phyloP scores from a whole-genome alignment of 805 yeast species.

The Priceomyces melissophilus region DNA sequence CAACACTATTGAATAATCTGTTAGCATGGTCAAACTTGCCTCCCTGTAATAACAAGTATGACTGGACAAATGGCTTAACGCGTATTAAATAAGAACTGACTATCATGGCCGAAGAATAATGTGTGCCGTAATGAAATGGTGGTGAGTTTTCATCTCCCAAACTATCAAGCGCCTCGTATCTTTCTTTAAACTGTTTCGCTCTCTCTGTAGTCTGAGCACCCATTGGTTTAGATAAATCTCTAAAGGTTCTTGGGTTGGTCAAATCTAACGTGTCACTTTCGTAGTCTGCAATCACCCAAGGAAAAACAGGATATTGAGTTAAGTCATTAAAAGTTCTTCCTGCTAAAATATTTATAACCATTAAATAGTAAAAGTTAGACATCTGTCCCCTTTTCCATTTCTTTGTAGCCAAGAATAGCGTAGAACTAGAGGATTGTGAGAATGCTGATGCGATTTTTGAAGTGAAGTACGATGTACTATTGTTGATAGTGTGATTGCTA shows the following conservation, averaged over 20 bases:
- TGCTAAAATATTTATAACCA: slow-evolving; percentile 77
- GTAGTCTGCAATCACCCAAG: slow-evolving; percentile 87
- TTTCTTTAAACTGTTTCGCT: slow-evolving; percentile 59
- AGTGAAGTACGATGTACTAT: slow-evolving; percentile 21
- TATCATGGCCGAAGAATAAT: slow-evolving; percentile 91
- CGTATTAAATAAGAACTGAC: slow-evolving; percentile 78
- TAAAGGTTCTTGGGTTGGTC: slow-evolving; percentile 53
- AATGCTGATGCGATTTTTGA: slow-evolving; percentile 37
- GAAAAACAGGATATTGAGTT: slow-evolving; percentile 89
- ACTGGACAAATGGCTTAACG: slow-evolving; percentile 74
- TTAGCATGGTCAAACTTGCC: slow-evolving; percentile 90
- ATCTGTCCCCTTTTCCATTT: slow-evolving; percentile 77
- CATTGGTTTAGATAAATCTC: slow-evolving; percentile 87
- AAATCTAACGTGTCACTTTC: slow-evolving; percentile 68
- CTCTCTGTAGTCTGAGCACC: slow-evolving; percentile 74
- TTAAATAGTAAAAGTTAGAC: slow-evolving; percentile 78
- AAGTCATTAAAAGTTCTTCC: slow-evolving; percentile 87
- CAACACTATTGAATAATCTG: slow-evolving; percentile 68
- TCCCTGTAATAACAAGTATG: slow-evolving; percentile 76
- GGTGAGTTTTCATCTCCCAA: slow-evolving; percentile 58
- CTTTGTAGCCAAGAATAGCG: slow-evolving; percentile 49
- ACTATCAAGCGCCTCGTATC: slow-evolving; percentile 68
- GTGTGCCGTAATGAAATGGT: slow-evolving; percentile 91
- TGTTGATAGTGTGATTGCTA: slow-evolving; percentile 43
- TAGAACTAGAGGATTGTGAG: slow-evolving; percentile 22